Conservation (phyloP, 257 asterid genomes). For the Solanum pinnatisectum region DNA sequence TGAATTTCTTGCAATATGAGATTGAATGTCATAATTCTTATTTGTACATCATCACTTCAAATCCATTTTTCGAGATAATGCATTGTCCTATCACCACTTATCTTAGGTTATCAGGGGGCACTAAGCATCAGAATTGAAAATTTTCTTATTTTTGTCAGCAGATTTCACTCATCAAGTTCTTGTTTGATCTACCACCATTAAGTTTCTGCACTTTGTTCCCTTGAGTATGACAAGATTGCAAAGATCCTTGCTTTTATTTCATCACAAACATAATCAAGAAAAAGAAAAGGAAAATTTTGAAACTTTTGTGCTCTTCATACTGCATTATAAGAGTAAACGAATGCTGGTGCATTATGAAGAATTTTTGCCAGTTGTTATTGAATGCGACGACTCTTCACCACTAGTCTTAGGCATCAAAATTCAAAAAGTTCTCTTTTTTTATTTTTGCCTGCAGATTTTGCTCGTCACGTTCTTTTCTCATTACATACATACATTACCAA, state of each 20-base stretch:
- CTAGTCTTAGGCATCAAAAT: background rate
- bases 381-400: background rate
- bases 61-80: background rate
- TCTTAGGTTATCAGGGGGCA: background rate
- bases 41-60: background rate
- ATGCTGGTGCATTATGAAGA: background rate
- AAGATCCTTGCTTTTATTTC: background rate
- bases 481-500: background rate
- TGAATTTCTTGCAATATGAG: background rate
- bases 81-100: background rate
- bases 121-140: background rate
- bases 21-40: background rate
- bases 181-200: background rate
- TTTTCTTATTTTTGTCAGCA: background rate
- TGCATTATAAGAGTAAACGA: background rate
- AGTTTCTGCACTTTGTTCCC: background rate
- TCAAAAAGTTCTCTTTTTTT: background rate
- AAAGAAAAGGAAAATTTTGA: background rate
- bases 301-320: background rate
- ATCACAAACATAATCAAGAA: background rate
- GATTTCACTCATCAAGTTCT: background rate
- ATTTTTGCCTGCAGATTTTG: background rate
- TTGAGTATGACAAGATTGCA: background rate
- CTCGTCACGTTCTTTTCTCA: background rate
- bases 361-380: background rate